Base-by-base conservation (phyloP, 1,284 basidiomycete genomes). In the Agaricales sp. region DNA sequence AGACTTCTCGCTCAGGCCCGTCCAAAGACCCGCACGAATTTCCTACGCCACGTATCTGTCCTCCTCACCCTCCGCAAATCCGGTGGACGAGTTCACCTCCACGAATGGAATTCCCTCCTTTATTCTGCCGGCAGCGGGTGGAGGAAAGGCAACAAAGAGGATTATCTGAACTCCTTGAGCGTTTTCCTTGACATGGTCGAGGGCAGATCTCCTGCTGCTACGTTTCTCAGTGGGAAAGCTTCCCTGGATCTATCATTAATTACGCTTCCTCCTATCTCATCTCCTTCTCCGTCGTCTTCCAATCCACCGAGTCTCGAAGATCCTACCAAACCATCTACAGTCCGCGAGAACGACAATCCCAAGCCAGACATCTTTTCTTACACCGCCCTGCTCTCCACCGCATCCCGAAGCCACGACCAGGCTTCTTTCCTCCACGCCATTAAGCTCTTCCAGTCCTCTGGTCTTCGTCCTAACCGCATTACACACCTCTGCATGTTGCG, bases 31-130 rank as follows among this genome's bases (percentile, higher is more conserved):
- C 77, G 79, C 43, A 61, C 63, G 2, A 63, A 74, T 45, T 85
- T 82, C 60, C 68, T 80, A 6, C 78, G 76, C 14, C 68, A 88
- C 1, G 67, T 87, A 23, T 74, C 80, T 20, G 75, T 87, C 13
- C 57, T 87, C 52, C 73, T 71, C 39, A 71, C 69, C 25, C 64
- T 87, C 38, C 75, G 73, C 51, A 64, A 64, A 21, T 65, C 65
- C 12, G 78, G 75, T 4, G 80, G 77, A 22, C 64, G 53, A 11
- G 61, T 87, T 30, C 67, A 71, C 52, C 55, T 67, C 13, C 77
- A 77, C 70, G 77, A 88, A 61, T 88, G 86, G 82, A 89, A 88
- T 59, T 67, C 76, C 4, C 69, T 90, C 41, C 75, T 88, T 52
- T 71, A 84, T 57, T 71, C 69, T 59, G 77, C 80, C 0, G 84